Evolutionary conservation across 441 rosid species (phyloP).

Genomic region (Isatis lusitanica): DNA sequence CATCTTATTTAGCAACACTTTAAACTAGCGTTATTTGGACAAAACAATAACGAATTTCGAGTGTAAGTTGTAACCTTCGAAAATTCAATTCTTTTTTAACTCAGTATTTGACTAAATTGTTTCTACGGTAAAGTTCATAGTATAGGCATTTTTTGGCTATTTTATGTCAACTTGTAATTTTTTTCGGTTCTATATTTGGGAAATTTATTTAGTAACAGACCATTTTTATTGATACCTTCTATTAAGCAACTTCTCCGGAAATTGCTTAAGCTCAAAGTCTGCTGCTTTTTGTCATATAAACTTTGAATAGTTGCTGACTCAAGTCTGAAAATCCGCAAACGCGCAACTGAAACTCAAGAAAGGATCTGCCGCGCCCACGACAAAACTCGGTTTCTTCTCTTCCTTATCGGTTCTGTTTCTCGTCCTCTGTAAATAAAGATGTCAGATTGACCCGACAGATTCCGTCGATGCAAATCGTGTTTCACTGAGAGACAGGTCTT

Average conservation of each 20-base stretch:
- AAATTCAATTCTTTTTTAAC: background rate
- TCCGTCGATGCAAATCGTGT: constrained; percentile 26
- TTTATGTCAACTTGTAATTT: constrained; percentile 16
- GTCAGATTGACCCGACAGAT: constrained; percentile 17
- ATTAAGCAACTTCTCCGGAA: constrained; percentile 27
- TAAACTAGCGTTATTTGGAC: background rate
- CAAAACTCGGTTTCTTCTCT: constrained; percentile 25
- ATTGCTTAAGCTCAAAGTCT: constrained; percentile 36
- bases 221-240: constrained; percentile 8
- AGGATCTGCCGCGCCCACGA: constrained; percentile 10
- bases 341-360: constrained; percentile 19
- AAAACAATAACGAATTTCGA: background rate
- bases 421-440: background rate
- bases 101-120: background rate
- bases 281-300: constrained; percentile 20
- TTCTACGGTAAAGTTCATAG: background rate
- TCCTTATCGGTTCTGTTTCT: constrained; percentile 28
- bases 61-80: background rate
- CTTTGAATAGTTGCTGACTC: constrained; percentile 40
- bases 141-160: background rate
- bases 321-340: constrained; percentile 27
- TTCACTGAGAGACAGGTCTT: constrained; percentile 24
- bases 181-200: background rate
- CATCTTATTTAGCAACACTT: background rate
- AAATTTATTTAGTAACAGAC: background rate